Evolutionary conservation across 78 protist genomes (phyloP), one percentile per base, ranked within the genome.

Genomic region (Isochrysis galbana): DNA sequence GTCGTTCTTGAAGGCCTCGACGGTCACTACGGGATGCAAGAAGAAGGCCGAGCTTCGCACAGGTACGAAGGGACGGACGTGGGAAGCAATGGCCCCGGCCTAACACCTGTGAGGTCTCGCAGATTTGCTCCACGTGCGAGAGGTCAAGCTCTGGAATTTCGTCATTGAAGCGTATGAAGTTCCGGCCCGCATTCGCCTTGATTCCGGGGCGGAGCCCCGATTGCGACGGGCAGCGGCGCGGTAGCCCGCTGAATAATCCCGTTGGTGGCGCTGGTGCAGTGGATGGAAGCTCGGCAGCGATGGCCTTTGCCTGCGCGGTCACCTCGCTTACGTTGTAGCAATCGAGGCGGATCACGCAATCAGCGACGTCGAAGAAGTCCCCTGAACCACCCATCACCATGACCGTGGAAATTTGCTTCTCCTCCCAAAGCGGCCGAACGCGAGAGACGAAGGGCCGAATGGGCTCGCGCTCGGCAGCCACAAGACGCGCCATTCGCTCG

Each of bases 361-460:
- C 93, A 7, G 95, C 93, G 5, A 91, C 95, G 61, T 91, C 94
- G 44, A 95, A 83, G 41, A 51, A 95, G 78, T 83, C 91, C 22
- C 72, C 41, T 32, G 61, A 0, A 1, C 45, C 72, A 2, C 90
- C 90, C 7, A 19, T 32, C 25, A 84, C 69, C n/a, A 84, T 2
- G 69, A 34, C 44, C 34, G 61, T 26, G 41, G 34, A 1, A 23
- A 29, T 29, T 0, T 32, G 26, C 46, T 0, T 23, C 14, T 36
- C 72, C 32, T 5, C 7, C 39, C 74, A 21, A 17, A 45, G 36
- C 36, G 70, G 4, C 29, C 34, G 74, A 25, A 92, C 95, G 34
- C 44, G 11, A 5, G 38, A 0, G 69, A 91, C 26, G 91, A 95
- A 93, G 22, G 96, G 95, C 5, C 93, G 87, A 80, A 95, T 93